These are phyloP conservation scores for Helianthus tuberosus DNA, from an alignment of 129 eudicot genomes.

Conservation along the genomic window DNA sequence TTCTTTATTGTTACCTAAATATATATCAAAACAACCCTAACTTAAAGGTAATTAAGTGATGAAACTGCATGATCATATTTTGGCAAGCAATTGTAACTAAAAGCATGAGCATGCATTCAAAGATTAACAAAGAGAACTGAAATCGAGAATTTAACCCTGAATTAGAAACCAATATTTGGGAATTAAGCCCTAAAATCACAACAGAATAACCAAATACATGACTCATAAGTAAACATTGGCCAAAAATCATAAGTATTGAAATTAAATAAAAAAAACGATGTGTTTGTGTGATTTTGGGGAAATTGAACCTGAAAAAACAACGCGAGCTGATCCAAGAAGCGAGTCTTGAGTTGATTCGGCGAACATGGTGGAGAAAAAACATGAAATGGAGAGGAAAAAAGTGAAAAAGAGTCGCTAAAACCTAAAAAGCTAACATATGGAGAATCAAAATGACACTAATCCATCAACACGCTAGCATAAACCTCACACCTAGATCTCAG, in stretches of 20 bases:
- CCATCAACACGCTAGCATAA: background rate
- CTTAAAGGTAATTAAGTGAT: background rate
- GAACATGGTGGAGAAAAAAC: constrained; percentile 26
- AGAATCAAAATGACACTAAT: background rate
- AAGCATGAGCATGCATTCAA: too few species aligned
- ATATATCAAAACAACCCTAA: too few species aligned
- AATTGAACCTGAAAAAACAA: constrained; percentile 86
- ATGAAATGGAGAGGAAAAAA: constrained; percentile 14
- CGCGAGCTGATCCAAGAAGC: constrained; percentile 84
- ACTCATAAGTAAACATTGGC: background rate
- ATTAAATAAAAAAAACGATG: background rate
- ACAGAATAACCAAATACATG: background rate
- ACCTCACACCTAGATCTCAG: background rate
- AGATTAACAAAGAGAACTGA: too few species aligned
- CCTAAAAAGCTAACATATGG: background rate
- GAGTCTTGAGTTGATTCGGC: constrained; percentile 54
- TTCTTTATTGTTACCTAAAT: background rate
- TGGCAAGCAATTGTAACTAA: too few species aligned
- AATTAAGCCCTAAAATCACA: background rate
- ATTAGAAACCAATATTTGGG: constrained; percentile 15
- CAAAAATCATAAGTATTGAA: background rate
- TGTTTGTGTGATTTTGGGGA: constrained; percentile 1
- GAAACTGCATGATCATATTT: background rate
- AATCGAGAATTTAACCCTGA: background rate
- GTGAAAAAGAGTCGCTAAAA: constrained; percentile 7